Evolutionary conservation across 169 alveolate genomes (phyloP), one percentile per base, ranked within the genome.

Genomic region (Eimeria necatrix): DNA sequence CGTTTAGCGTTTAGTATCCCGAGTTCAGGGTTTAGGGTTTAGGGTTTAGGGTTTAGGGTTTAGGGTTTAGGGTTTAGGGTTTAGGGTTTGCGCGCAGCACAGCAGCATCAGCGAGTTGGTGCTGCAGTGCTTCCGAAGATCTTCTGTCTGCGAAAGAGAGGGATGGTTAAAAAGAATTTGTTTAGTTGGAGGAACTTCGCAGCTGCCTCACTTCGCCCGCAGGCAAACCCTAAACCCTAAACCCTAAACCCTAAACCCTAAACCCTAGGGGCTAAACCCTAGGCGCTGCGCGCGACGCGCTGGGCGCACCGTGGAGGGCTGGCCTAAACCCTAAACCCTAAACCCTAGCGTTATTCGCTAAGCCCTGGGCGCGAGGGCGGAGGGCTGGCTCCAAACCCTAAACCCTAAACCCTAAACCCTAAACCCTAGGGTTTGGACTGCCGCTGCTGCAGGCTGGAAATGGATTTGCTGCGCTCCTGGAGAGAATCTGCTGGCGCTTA

Each of bases 171-270:
- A 32, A 49, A 78, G 85, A 52, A 68, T 88, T n/a, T 88, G 94
- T 49, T 87, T 88, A 32, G 94, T 88, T 48, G 94, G 94, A 0
- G 94, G 94, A 53, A 88, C 78, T 8, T 73, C 94, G 53, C 80
- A 73, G 59, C 85, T 88, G 18, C 86, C 88, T 49, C 46, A 88
- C 48, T 88, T 88, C 41, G 88, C 85, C 8, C 52, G 2, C 1
- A 74, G 94, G 94, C 52, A 49, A 88, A 49, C 32, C 68, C 81
- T 78, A 49, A 51, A 78, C 68, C 88, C 88, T 78, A 73, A 73
- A 73, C 85, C 85, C 85, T 73, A 73, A 73, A 73, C 85, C 85
- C 85, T 73, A 73, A 41, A 26, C 85, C 85, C 85, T 24, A 24
- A 41, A n/a, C 24, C 59, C 85, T 4, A 26, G 4, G 6, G 56